Evolutionary conservation across 2,329 filamentous ascomycete species (phyloP).

Genomic region (Metarhizium sp.): DNA sequence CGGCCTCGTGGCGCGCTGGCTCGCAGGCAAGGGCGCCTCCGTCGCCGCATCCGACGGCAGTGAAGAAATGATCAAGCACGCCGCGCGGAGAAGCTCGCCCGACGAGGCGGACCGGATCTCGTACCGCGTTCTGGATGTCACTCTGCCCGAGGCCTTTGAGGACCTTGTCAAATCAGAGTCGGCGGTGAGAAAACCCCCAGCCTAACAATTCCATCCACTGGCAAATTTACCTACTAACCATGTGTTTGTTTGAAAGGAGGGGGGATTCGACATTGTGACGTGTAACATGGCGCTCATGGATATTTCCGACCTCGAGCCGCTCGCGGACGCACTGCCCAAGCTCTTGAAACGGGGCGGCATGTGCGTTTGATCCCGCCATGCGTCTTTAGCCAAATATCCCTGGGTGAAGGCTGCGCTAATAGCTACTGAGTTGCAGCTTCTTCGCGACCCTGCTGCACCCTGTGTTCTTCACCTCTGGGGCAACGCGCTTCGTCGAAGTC

Average conservation of each 20-base stretch:
- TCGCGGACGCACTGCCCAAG: slow-evolving; percentile 29
- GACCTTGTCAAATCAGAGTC: slow-evolving; percentile 13
- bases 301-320: slow-evolving; percentile 29
- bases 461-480: slow-evolving; percentile 36
- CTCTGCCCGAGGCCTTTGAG: slow-evolving; percentile 21
- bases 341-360: slow-evolving; percentile 31
- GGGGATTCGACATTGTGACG: slow-evolving; percentile 31
- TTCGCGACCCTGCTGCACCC: slow-evolving; percentile 39
- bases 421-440: slow-evolving; percentile 21
- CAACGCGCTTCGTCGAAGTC: slow-evolving; percentile 28
- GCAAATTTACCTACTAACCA: background rate
- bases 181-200: slow-evolving; percentile 1
- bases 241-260: slow-evolving; percentile 10
- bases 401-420: too few species aligned
- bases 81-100: slow-evolving; percentile 10
- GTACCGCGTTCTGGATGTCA: slow-evolving; percentile 29
- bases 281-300: slow-evolving; percentile 44
- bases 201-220: too few species aligned
- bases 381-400: too few species aligned
- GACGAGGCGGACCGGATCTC: slow-evolving; percentile 14
- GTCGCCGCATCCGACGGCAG: slow-evolving; percentile 37
- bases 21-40: slow-evolving; percentile 24
- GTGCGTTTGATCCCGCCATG: slow-evolving; percentile 21
- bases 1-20: slow-evolving; percentile 35
- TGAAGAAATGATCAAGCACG: slow-evolving; percentile 28